These are phyloP conservation scores for Kodamaea leandrae DNA, from an alignment of 805 yeast genomes.

Conservation along the genomic window DNA sequence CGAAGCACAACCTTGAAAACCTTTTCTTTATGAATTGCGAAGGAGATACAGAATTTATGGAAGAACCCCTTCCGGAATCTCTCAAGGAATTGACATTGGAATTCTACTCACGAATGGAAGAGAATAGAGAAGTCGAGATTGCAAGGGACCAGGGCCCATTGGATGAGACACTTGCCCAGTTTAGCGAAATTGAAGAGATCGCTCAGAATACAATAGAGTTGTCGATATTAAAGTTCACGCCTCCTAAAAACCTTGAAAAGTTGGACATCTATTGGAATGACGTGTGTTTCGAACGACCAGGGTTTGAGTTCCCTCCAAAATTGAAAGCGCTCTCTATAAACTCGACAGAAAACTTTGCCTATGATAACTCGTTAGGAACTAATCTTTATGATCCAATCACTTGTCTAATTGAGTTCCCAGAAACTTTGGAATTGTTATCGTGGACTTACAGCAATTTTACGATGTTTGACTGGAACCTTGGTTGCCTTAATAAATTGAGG, in stretches of 20 bases:
- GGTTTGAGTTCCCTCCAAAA: neutral
- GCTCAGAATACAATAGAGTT: neutral
- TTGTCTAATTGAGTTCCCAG: neutral
- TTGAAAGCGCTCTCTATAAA: neutral
- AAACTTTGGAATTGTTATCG: neutral
- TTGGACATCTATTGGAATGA: neutral
- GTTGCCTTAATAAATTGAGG: neutral
- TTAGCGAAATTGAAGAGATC: neutral
- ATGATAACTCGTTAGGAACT: neutral
- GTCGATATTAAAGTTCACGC: neutral
- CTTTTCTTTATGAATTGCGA: neutral
- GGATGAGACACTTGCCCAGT: neutral
- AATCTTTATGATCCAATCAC: neutral
- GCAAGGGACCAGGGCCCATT: neutral
- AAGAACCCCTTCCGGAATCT: neutral
- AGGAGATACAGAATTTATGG: neutral
- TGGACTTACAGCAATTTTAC: neutral
- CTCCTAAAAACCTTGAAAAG: neutral
- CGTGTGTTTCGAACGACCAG: neutral
- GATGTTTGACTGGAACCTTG: neutral
- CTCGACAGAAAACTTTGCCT: neutral
- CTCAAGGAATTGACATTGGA: neutral
- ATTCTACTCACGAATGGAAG: neutral
- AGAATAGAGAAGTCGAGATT: neutral
- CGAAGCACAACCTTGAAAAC: neutral